Percentiles rank a stretch among this genome's conserved stretches.
These are phyloP conservation scores for Cladosporium velox DNA, from an alignment of 2,329 filamentous ascomycete species.

Conservation along the genomic window DNA sequence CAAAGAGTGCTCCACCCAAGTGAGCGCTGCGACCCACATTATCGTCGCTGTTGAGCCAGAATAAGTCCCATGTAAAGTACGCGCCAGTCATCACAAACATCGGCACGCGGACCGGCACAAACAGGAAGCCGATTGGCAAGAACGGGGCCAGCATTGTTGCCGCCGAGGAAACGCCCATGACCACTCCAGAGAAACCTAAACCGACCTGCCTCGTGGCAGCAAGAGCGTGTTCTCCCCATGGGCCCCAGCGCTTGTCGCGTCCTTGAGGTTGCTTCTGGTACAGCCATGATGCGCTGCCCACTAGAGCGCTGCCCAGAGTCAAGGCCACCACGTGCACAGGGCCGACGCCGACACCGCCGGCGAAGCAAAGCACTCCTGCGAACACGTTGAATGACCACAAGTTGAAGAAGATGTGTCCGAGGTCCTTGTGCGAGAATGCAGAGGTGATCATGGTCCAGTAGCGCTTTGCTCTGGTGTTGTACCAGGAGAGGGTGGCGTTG, in stretches of 20 bases:
- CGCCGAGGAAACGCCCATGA: constrained; percentile 44
- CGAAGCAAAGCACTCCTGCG: constrained; percentile 36
- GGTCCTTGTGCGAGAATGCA: constrained; percentile 42
- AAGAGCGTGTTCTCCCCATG: neutral
- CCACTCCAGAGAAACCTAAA: constrained; percentile 45
- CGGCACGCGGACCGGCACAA: constrained; percentile 43
- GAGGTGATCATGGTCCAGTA: constrained; percentile 44
- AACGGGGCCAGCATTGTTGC: constrained; percentile 44
- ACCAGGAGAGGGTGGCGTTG: constrained; percentile 39
- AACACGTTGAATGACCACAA: constrained; percentile 45
- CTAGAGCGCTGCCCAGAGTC: constrained; percentile 31
- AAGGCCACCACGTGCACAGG: constrained; percentile 29
- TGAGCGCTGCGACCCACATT: constrained; percentile 47
- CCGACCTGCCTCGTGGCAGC: neutral
- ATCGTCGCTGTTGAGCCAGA: constrained; percentile 37
- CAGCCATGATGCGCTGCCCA: constrained; percentile 30
- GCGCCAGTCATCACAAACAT: constrained; percentile 41
- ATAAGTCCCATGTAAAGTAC: constrained; percentile 44
- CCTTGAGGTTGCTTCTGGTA: constrained; percentile 22
- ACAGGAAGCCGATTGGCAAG: constrained; percentile 38
- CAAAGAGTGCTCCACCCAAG: constrained; percentile 47
- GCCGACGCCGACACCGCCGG: constrained; percentile 33
- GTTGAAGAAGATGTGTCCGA: constrained; percentile 45
- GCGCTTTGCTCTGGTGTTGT: constrained; percentile 33
- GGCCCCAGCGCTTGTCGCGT: neutral